Conservation (phyloP, 768 basidiomycete genomes). For the Dacryopinax primogenitus region DNA sequence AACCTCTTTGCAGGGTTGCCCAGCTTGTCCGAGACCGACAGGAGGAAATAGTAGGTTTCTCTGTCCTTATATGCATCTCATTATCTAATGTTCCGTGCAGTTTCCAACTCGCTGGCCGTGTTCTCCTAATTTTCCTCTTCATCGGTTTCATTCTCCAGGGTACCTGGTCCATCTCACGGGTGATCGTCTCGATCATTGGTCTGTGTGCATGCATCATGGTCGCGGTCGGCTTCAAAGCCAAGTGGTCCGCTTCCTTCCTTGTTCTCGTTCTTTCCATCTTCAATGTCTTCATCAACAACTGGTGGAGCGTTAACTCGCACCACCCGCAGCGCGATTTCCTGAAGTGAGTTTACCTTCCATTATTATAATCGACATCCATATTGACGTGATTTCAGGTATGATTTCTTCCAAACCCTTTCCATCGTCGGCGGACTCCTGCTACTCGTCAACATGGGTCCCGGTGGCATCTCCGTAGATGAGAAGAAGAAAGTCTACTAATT, state of each 20-base stretch:
- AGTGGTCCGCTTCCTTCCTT: conserved; percentile 94
- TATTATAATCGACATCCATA: conserved; percentile 16
- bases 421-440: conserved; percentile 96
- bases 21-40: conserved; percentile 80
- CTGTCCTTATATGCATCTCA: background rate
- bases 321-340: conserved; percentile 97
- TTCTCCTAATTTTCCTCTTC: conserved; percentile 98
- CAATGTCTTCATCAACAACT: conserved; percentile 98
- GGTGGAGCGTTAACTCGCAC: conserved; percentile 84
- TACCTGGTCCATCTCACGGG: conserved; percentile 71
- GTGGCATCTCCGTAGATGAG: conserved; percentile 94
- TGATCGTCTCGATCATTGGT: conserved; percentile 80
- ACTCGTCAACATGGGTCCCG: conserved; percentile 96
- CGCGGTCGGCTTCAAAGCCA: conserved; percentile 97
- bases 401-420: conserved; percentile 98
- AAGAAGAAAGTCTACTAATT: conserved; percentile 90
- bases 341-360: conserved; percentile 50
- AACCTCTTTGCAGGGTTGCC: conserved; percentile 85
- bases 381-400: conserved; percentile 49
- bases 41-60: conserved; percentile 84
- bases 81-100: conserved; percentile 32
- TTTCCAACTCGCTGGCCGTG: conserved; percentile 92
- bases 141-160: conserved; percentile 94
- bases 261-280: conserved; percentile 82
- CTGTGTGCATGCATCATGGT: conserved; percentile 91